Percentiles rank a stretch among this genome's conserved stretches.
Evolutionary conservation across 768 basidiomycete species (phyloP).

Genomic region (Suillus occidentalis): DNA sequence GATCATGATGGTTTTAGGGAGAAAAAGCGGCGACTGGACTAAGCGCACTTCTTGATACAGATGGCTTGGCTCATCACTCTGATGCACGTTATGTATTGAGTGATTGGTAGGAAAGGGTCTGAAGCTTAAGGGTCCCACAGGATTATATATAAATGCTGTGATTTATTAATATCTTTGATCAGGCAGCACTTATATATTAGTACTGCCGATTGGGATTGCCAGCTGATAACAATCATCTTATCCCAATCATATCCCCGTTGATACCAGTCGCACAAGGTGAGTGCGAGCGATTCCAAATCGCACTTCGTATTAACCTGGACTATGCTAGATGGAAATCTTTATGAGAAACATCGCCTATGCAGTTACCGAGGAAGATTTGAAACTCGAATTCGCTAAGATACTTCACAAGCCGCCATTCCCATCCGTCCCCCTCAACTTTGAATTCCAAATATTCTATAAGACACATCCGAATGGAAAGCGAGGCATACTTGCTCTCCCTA

Average conservation of each 20-base stretch:
- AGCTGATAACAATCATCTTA: background rate
- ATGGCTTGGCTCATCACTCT: background rate
- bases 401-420: constrained; percentile 37
- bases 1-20: constrained; percentile 40
- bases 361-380: constrained; percentile 32
- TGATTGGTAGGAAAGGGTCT: constrained; percentile 3
- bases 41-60: constrained; percentile 14
- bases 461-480: constrained; percentile 19
- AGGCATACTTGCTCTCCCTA: constrained; percentile 35
- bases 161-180: constrained; percentile 1
- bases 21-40: constrained; percentile 61
- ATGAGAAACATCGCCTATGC: constrained; percentile 31
- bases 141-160: background rate
- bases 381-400: constrained; percentile 31
- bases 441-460: constrained; percentile 30
- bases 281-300: constrained; percentile 1
- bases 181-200: background rate
- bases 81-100: background rate
- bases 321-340: constrained; percentile 34
- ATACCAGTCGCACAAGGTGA: constrained; percentile 20
- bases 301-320: background rate
- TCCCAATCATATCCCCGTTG: background rate
- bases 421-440: constrained; percentile 32
- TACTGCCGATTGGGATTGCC: background rate
- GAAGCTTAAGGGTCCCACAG: background rate